Evolutionary conservation across 768 basidiomycete species (phyloP).

Genomic region (Agrocybe praecox): DNA sequence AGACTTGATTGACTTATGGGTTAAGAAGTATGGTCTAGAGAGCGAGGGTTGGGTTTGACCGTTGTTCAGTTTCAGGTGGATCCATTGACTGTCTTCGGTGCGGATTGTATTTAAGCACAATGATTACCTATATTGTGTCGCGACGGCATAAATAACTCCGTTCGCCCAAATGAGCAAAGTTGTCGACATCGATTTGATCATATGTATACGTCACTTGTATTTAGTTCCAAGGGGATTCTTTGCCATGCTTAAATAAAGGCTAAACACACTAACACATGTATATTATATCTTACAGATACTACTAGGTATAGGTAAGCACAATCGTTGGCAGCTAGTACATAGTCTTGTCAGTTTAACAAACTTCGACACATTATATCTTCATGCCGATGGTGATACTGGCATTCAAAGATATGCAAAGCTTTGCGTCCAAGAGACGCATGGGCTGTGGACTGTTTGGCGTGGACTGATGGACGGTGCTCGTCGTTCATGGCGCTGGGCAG

Average conservation of each 20-base stretch:
- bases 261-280: too few relatives aligned
- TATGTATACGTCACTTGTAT: neutral
- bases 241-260: too few relatives aligned
- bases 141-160: neutral
- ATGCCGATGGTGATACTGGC: too few relatives aligned
- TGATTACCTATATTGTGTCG: neutral
- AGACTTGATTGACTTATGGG: neutral
- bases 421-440: too few relatives aligned
- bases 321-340: too few relatives aligned
- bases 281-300: too few relatives aligned
- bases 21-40: neutral
- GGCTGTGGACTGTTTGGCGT: too few relatives aligned
- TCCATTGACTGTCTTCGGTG: conserved; percentile 2
- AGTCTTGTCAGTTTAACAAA: too few relatives aligned
- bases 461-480: too few relatives aligned
- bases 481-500: neutral
- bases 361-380: too few relatives aligned
- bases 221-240: neutral
- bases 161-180: neutral
- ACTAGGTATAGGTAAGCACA: too few relatives aligned
- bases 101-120: neutral
- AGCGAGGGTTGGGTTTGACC: neutral
- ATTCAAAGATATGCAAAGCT: too few relatives aligned
- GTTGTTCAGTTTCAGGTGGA: conserved; percentile 2
- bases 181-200: neutral